Percentiles rank a stretch among this genome's conserved stretches.
These are phyloP conservation scores for Solanum tarapatanum DNA, from an alignment of 257 asterid genomes.

Conservation along the genomic window DNA sequence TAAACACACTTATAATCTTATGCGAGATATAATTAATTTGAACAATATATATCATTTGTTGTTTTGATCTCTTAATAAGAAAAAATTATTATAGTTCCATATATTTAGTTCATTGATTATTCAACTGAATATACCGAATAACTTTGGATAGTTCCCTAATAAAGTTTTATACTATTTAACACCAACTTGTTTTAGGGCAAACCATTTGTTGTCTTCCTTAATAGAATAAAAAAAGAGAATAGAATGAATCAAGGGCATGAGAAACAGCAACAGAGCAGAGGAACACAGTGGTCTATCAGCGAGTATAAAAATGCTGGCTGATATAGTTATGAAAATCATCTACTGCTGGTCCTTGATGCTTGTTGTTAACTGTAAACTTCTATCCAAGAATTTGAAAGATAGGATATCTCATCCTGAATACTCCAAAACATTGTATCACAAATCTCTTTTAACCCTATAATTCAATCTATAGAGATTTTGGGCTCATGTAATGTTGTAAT, in stretches of 20 bases:
- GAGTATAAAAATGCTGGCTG: neutral
- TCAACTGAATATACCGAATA: neutral
- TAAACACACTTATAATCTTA: neutral
- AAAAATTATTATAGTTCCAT: neutral
- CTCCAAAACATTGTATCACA: no score
- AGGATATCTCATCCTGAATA: no score
- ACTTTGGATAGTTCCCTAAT: neutral
- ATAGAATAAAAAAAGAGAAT: neutral
- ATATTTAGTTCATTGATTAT: neutral
- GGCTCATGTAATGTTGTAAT: no score
- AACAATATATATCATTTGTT: neutral
- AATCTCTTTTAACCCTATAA: no score
- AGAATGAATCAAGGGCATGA: neutral
- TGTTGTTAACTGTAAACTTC: neutral
- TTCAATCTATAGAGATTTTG: no score
- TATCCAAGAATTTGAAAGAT: neutral
- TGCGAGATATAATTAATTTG: neutral
- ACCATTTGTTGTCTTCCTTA: neutral
- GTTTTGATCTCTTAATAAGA: neutral
- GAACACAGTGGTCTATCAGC: neutral
- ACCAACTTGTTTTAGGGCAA: neutral
- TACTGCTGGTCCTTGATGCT: neutral
- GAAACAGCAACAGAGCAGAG: neutral
- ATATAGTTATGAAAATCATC: neutral
- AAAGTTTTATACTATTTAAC: neutral